Conservation (phyloP, 306 rosid species). For the Mimosa pudica region DNA sequence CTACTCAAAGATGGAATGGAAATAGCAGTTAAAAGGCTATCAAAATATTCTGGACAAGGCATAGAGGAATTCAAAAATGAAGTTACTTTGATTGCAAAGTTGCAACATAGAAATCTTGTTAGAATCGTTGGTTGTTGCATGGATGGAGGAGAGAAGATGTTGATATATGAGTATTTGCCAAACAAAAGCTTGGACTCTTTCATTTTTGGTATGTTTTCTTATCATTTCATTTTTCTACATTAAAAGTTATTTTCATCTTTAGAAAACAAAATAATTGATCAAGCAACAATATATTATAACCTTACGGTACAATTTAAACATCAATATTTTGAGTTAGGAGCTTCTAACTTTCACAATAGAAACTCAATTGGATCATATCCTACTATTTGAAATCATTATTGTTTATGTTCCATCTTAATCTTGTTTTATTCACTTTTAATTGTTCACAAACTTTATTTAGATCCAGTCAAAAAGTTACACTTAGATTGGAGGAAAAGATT, state of each 20-base stretch:
- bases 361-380: too few species aligned
- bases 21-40: slow-evolving; percentile 4
- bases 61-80: background rate
- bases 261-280: background rate
- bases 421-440: background rate
- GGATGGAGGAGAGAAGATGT: slow-evolving; percentile 51
- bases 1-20: slow-evolving; percentile 24
- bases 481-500: background rate
- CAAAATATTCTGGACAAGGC: slow-evolving; percentile 6
- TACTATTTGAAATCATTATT: too few species aligned
- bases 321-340: too few species aligned
- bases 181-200: slow-evolving; percentile 59
- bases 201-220: slow-evolving; percentile 50
- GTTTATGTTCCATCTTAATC: too few species aligned
- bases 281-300: background rate
- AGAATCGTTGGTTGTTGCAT: slow-evolving; percentile 32
- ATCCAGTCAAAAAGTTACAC: background rate
- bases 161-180: slow-evolving; percentile 66
- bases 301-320: too few species aligned
- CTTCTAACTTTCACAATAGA: too few species aligned
- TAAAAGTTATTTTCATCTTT: background rate
- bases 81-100: slow-evolving; percentile 1
- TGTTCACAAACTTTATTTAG: slow-evolving; percentile 21
- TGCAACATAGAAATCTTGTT: background rate
- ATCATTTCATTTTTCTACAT: background rate